Evolutionary conservation across 1,284 basidiomycete species (phyloP).

Genomic region (Afroboletus lepidellus): DNA sequence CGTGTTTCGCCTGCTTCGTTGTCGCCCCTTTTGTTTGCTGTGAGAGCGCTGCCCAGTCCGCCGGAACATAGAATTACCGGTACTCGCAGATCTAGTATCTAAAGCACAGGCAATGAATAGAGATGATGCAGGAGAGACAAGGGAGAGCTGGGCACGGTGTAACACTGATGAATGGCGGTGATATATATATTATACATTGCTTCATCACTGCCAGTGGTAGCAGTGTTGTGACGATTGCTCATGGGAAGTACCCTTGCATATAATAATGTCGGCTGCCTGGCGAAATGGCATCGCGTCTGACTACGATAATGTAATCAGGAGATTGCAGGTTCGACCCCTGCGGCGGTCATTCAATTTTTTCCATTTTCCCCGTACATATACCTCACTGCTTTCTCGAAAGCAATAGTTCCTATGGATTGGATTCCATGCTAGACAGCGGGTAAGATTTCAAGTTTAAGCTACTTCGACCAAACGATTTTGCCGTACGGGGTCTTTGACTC

Average conservation of each 20-base stretch:
- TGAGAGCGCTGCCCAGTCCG: conserved; percentile 2
- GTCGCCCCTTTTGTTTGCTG: conserved; percentile 21
- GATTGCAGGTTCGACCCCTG: conserved; percentile 61
- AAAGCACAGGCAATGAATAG: not conserved
- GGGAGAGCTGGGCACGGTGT: no score
- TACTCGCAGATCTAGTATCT: conserved; percentile 20
- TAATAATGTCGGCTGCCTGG: conserved; percentile 38
- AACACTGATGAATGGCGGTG: no score
- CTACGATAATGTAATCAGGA: conserved; percentile 60
- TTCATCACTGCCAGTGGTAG: no score
- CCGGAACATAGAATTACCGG: not conserved
- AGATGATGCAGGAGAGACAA: not conserved
- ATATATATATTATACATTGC: no score
- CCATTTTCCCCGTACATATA: not conserved
- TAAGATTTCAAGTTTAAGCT: not conserved
- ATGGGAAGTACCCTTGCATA: not conserved
- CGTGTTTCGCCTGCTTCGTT: not conserved
- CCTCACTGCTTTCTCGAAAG: not conserved
- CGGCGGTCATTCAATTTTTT: conserved; percentile 25
- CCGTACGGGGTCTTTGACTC: conserved; percentile 43
- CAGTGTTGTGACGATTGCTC: not conserved
- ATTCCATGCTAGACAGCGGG: no score
- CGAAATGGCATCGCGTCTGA: conserved; percentile 69
- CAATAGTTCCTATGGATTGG: no score
- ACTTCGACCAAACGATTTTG: conserved; percentile 40